phyloP scores from a whole-genome alignment of 371 early-diverging fungal genomes.

The Mortierella sp. region DNA sequence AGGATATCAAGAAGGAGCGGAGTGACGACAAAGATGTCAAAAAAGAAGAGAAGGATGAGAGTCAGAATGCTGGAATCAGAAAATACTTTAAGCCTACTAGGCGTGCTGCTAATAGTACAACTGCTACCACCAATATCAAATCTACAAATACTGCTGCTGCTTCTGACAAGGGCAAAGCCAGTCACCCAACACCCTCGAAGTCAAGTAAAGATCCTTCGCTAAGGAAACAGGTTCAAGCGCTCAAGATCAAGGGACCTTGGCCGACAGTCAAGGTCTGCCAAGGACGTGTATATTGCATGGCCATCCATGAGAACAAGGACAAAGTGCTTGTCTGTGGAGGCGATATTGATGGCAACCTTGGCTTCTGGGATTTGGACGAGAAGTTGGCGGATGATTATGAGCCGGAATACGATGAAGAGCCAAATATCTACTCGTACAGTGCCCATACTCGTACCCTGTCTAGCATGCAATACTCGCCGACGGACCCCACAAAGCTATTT shows the following conservation, averaged over 20 bases:
- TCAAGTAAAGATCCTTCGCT: conserved; percentile 36
- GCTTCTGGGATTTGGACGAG: conserved; percentile 76
- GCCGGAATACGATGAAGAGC: conserved; percentile 63
- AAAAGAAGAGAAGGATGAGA: conserved; percentile 32
- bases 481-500: conserved; percentile 63
- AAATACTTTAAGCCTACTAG: conserved; percentile 35
- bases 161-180: conserved; percentile 25
- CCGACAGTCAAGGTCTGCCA: conserved; percentile 70
- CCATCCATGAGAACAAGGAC: conserved; percentile 72
- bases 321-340: conserved; percentile 73
- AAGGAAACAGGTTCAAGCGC: conserved; percentile 29
- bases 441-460: conserved; percentile 71
- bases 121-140: background rate
- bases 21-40: conserved; percentile 5
- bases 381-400: conserved; percentile 55
- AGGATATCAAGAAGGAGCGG: conserved; percentile 19
- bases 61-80: conserved; percentile 24
- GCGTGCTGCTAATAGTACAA: conserved; percentile 7
- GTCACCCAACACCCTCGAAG: conserved; percentile 11
- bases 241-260: conserved; percentile 57
- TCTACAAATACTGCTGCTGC: background rate
- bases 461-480: conserved; percentile 66
- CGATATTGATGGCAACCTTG: conserved; percentile 72
- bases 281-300: conserved; percentile 67
- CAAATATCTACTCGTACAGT: conserved; percentile 67